Evolutionary conservation across 2,329 filamentous ascomycete species (phyloP), one percentile per base, ranked within the genome.

Genomic region (Aspergillus persii): DNA sequence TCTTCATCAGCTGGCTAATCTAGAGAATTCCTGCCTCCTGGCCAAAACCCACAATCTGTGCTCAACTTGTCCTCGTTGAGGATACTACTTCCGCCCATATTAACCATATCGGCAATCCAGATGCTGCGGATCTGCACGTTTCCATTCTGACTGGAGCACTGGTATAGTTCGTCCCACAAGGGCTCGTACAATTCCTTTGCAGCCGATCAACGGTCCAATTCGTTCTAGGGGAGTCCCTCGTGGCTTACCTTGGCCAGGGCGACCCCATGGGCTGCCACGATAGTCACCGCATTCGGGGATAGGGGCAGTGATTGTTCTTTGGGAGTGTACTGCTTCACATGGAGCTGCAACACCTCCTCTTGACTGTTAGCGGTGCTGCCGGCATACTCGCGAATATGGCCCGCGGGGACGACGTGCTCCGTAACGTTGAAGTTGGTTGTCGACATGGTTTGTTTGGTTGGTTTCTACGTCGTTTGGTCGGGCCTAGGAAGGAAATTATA

Each of bases 271-370:
- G 62, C 57, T 2, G 36, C 57, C 23, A 64, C 54, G 41, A 64
- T 50, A 3, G 57, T 64, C 4, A 64, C 50, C 11, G 51, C 59
- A 29, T 54, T 39, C 7, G 18, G 50, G 49, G 41, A 26, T 23
- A 39, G 53, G 1, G n/a, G 36, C 36, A 39, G 36, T 15, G 36
- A 39, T 39, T 56, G n/a, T 8, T 46, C 9, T 15, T 39, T 49
- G 3, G 61, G 60, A 7, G 57, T 58, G 30, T 63, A 63, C 30
- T 60, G 59, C 48, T 63, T 63, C 7, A 63, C 60, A 31, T 56
- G 36, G 6, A 60, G 50, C 3, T 48, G 31, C 12, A 60, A n/a
- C 3, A 53, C 53, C 3, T 60, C 58, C 29, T 57, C 58, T 23
- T 60, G 46, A 8, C 44, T 47, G 8, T 48, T 23, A 8, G 47